Evolutionary conservation across 2,329 filamentous ascomycete species (phyloP).

Genomic region (Delphinella strobiligena): DNA sequence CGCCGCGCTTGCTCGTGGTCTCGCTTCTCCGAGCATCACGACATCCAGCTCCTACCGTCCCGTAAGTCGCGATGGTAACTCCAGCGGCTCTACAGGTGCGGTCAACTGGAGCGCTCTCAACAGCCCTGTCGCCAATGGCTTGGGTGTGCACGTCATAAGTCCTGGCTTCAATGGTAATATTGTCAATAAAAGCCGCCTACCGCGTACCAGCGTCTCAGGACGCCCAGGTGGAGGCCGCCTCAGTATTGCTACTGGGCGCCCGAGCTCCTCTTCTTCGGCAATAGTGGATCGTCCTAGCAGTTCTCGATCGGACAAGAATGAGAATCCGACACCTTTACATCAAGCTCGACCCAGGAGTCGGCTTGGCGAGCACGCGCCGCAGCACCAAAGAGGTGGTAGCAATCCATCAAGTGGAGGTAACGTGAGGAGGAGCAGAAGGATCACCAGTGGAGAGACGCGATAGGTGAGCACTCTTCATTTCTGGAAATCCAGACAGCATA

Average conservation of each 20-base stretch:
- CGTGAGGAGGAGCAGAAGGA: slow-evolving; percentile 5
- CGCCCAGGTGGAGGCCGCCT: slow-evolving; percentile 13
- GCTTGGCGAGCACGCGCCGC: slow-evolving; percentile 11
- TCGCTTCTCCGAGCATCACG: slow-evolving; percentile 1
- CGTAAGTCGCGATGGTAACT: slow-evolving; percentile 14
- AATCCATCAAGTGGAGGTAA: slow-evolving; percentile 8
- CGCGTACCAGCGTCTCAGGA: slow-evolving; percentile 13
- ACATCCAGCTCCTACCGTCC: slow-evolving; percentile 16
- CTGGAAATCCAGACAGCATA: not conserved
- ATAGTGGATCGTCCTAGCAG: slow-evolving; percentile 1
- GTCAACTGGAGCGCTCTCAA: slow-evolving; percentile 3
- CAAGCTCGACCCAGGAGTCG: slow-evolving; percentile 7
- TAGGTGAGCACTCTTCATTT: not conserved
- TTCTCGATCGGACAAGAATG: slow-evolving; percentile 6
- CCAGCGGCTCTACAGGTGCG: slow-evolving; percentile 5
- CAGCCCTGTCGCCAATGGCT: not conserved
- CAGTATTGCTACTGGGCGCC: slow-evolving; percentile 13
- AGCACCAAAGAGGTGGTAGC: slow-evolving; percentile 13
- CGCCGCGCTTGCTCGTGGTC: slow-evolving; percentile 1
- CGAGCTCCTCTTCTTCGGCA: slow-evolving; percentile 1
- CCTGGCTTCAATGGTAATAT: slow-evolving; percentile 4
- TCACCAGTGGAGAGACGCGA: not conserved
- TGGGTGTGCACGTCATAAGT: too few relatives aligned
- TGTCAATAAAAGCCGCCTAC: slow-evolving; percentile 13
- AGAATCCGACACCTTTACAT: slow-evolving; percentile 15